Percentiles rank a stretch among this genome's conserved stretches.
Conservation (phyloP, 2,329 filamentous ascomycete species). For the Penicillium sp. region DNA sequence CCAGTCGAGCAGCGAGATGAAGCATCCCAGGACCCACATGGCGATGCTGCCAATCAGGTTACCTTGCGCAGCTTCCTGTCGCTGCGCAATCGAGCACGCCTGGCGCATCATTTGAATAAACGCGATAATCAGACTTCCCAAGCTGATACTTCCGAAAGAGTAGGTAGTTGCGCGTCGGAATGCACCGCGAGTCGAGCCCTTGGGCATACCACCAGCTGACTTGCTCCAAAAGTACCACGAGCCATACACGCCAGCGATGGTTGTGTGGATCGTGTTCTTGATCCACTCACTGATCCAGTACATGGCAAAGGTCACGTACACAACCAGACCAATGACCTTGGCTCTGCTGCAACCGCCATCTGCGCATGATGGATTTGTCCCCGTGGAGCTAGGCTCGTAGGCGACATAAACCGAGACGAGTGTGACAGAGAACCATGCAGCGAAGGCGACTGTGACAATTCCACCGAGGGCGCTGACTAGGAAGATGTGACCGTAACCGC, state of each 20-base stretch:
- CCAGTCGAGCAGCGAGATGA: slow-evolving; percentile 81
- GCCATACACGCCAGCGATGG: slow-evolving; percentile 84
- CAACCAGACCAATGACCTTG: slow-evolving; percentile 80
- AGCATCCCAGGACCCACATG: slow-evolving; percentile 74
- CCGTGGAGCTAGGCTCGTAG: slow-evolving; percentile 64
- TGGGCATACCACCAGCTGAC: slow-evolving; percentile 67
- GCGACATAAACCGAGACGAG: slow-evolving; percentile 83
- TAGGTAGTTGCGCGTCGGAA: slow-evolving; percentile 81
- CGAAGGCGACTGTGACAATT: slow-evolving; percentile 71
- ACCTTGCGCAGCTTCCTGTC: slow-evolving; percentile 64
- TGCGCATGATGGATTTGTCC: slow-evolving; percentile 56
- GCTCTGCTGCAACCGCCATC: slow-evolving; percentile 68
- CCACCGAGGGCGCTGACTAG: slow-evolving; percentile 83
- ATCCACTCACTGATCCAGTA: slow-evolving; percentile 95
- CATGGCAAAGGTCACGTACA: slow-evolving; percentile 85
- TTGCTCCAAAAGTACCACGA: slow-evolving; percentile 84
- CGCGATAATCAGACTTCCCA: slow-evolving; percentile 83
- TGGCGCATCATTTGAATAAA: slow-evolving; percentile 85
- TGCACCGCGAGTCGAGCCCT: slow-evolving; percentile 78
- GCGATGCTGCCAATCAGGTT: slow-evolving; percentile 68
- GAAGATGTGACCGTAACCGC: slow-evolving; percentile 82
- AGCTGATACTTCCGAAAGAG: slow-evolving; percentile 86
- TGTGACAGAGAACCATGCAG: slow-evolving; percentile 83
- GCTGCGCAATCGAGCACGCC: slow-evolving; percentile 74
- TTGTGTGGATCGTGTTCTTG: slow-evolving; percentile 90